phyloP scores from a whole-genome alignment of 2,329 filamentous ascomycete species.

The Paecilomyces dactylethromorphus region DNA sequence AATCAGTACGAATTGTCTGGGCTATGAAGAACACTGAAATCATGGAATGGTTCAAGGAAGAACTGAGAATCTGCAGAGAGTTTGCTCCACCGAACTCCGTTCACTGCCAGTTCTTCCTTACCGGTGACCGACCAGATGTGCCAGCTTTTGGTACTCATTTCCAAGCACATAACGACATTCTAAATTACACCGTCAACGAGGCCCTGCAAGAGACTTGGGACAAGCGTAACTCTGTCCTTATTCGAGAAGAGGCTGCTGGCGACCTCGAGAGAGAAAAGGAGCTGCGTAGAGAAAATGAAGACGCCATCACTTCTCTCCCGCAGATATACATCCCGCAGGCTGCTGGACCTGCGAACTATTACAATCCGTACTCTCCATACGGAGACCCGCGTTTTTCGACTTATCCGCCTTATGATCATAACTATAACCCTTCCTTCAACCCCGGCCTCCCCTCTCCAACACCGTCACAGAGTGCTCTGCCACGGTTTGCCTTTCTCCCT shows the following conservation, averaged over 20 bases:
- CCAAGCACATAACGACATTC: slow-evolving; percentile 62
- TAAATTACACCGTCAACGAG: slow-evolving; percentile 82
- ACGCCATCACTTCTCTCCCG: slow-evolving; percentile 75
- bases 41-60: slow-evolving; percentile 97
- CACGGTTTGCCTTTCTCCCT: slow-evolving; percentile 79
- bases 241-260: slow-evolving; percentile 72
- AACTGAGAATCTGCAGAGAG: slow-evolving; percentile 84
- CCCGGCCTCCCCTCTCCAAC: slow-evolving; percentile 81
- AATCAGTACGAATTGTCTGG: slow-evolving; percentile 89
- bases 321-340: slow-evolving; percentile 33
- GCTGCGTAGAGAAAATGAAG: slow-evolving; percentile 74
- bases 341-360: slow-evolving; percentile 4
- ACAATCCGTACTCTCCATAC: slow-evolving; percentile 5
- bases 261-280: slow-evolving; percentile 73
- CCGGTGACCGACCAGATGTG: slow-evolving; percentile 57
- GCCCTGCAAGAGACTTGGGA: slow-evolving; percentile 81
- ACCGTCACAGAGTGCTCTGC: slow-evolving; percentile 80
- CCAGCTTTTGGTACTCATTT: slow-evolving; percentile 42
- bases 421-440: slow-evolving; percentile 46
- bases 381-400: neutral
- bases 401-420: slow-evolving; percentile 7
- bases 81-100: slow-evolving; percentile 81
- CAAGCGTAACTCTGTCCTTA: slow-evolving; percentile 78
- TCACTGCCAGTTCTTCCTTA: slow-evolving; percentile 92
- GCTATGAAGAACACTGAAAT: slow-evolving; percentile 83